Base-by-base conservation (phyloP, 164 flowering plant species). In the Sextonia rubra region DNA sequence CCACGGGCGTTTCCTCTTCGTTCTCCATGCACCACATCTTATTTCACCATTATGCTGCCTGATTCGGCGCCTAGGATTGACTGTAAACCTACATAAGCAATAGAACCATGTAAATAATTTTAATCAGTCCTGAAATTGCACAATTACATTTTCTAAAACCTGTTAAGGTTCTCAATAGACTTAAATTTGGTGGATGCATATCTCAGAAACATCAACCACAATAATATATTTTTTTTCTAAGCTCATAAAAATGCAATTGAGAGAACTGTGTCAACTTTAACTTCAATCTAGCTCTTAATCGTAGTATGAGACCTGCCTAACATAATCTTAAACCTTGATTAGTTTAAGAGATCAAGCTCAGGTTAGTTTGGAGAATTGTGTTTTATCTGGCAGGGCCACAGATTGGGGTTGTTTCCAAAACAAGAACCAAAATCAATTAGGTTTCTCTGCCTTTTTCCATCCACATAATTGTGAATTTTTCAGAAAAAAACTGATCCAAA, bases 21-120 rank as follows among this genome's bases (percentile, higher is more conserved):
- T 94, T 74, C 91, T 83, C 80, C 71, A 78, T 2, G 97, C 97
- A 14, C 98, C 96, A 71, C 82, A 72, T 26, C 74, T 73, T 3
- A 86, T 82, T 77, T 92, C 98, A 23, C 97, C 97, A 80, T 90
- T 94, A 69, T 92, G 97, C 71, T 90, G 97, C 80, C 92, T 83
- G 15, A 93, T 91, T 49, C 98, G 74, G 24, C 97, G 87, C 61
- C 83, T 75, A 20, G 98, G 98, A 65, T 93, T 90, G 72, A 91
- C 85, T 0, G 98, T 93, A 64, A 86, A 93, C 70, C 98, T 93
- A 69, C 62, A 71, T 20, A 32, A 70, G 22, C 55, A 74, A 12
- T 6, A 64, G 64, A 49, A 24, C 47, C 44, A 52, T 49, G 14
- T 48, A 70, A 27, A 64, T 30, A 17, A 23, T 64, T 11, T 64